Percentiles rank a stretch among this genome's conserved stretches.
Evolutionary conservation across 495 filamentous ascomycete genomes (phyloP).

Genomic region (Aspergillus bertholletiae): DNA sequence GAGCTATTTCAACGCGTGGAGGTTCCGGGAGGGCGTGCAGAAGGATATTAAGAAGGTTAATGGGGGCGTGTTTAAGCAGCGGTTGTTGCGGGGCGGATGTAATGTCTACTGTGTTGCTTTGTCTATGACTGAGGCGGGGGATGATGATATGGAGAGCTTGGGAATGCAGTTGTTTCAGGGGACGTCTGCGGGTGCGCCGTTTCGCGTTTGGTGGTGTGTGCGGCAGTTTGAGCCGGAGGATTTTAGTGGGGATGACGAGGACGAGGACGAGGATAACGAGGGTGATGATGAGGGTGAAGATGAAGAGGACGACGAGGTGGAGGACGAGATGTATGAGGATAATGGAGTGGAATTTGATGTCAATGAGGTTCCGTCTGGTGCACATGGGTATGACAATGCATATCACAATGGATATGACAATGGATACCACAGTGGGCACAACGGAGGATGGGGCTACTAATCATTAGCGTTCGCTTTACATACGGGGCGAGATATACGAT

Average conservation of each 20-base stretch:
- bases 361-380: too few species aligned
- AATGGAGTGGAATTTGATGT: too few species aligned
- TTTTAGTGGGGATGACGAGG: background rate
- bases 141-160: background rate
- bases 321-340: background rate
- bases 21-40: background rate
- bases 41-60: background rate
- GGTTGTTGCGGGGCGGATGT: background rate
- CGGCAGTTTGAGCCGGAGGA: background rate
- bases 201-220: background rate
- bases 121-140: background rate
- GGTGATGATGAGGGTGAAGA: background rate
- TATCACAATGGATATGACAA: too few species aligned
- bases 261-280: background rate
- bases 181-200: background rate
- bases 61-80: background rate
- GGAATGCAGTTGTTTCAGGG: background rate
- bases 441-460: too few species aligned
- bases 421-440: too few species aligned
- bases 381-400: too few species aligned
- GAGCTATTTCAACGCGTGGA: background rate
- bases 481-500: too few species aligned
- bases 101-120: background rate
- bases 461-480: too few species aligned
- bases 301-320: background rate